Evolutionary conservation across 225 moss, liverwort and hornwort species (phyloP).

Genomic region (Marchantia paleacea): DNA sequence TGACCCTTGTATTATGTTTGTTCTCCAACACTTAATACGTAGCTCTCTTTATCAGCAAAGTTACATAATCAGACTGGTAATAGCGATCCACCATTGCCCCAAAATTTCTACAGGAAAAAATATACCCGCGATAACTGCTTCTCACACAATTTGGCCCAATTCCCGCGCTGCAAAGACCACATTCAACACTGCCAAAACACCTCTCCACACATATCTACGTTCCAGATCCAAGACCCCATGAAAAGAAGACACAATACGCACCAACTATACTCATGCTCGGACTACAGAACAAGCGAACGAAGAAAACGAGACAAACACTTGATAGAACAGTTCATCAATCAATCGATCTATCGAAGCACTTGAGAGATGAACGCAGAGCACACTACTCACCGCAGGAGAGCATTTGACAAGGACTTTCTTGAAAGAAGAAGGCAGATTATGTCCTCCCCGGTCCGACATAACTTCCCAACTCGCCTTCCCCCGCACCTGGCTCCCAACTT

Average conservation of each 20-base stretch:
- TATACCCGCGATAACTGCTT: too few relatives aligned
- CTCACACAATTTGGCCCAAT: too few relatives aligned
- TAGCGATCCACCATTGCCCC: too few relatives aligned
- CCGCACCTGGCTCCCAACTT: background rate
- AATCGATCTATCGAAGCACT: too few relatives aligned
- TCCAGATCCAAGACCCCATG: background rate
- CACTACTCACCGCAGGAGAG: constrained; percentile 47
- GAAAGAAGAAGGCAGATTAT: constrained; percentile 44
- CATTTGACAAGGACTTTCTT: constrained; percentile 58
- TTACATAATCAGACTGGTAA: too few relatives aligned
- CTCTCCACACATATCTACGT: background rate
- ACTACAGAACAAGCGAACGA: background rate
- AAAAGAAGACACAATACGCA: background rate
- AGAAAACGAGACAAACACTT: background rate
- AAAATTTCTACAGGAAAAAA: too few relatives aligned
- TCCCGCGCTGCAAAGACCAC: too few relatives aligned
- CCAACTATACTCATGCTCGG: background rate
- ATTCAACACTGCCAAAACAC: too few relatives aligned
- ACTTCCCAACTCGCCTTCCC: background rate
- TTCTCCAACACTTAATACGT: too few relatives aligned
- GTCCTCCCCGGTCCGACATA: constrained; percentile 48
- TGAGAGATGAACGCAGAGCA: background rate
- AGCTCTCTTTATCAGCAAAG: too few relatives aligned
- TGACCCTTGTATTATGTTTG: too few relatives aligned
- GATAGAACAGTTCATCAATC: too few relatives aligned